A percentile compares a stretch with the other conserved stretches of the same genome.
Evolutionary conservation across 1,284 basidiomycete species (phyloP).

Genomic region (Ustilago xerochloae): DNA sequence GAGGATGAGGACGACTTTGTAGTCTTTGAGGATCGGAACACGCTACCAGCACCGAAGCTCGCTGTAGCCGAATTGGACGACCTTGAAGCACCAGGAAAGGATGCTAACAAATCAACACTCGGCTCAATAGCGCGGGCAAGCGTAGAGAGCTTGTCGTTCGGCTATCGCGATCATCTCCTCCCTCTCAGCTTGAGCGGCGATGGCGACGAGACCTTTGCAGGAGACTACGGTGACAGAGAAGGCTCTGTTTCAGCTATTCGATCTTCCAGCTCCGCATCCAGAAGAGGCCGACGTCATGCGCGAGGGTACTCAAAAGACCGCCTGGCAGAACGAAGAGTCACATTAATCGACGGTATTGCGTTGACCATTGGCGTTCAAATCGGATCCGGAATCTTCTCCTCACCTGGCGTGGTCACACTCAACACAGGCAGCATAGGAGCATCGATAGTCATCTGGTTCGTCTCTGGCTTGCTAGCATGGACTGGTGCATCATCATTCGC

Average conservation of each 20-base stretch:
- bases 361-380: constrained; percentile 66
- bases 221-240: constrained; percentile 53
- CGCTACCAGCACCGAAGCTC: constrained; percentile 26
- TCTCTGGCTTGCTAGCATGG: constrained; percentile 61
- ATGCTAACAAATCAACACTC: constrained; percentile 1
- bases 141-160: constrained; percentile 55
- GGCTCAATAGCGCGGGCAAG: constrained; percentile 33
- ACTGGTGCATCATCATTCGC: constrained; percentile 76
- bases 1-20: constrained; percentile 58
- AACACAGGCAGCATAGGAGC: constrained; percentile 63
- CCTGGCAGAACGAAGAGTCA: constrained; percentile 22
- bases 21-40: constrained; percentile 45
- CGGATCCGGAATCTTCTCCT: constrained; percentile 66
- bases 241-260: constrained; percentile 24
- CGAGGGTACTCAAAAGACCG: constrained; percentile 23
- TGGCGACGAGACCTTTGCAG: constrained; percentile 46
- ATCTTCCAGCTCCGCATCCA: background rate
- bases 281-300: constrained; percentile 11
- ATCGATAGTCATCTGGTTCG: constrained; percentile 61
- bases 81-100: background rate
- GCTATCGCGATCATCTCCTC: constrained; percentile 54
- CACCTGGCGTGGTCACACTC: constrained; percentile 65
- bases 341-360: constrained; percentile 48
- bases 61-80: constrained; percentile 22
- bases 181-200: constrained; percentile 54